Percentiles rank a stretch among this genome's conserved stretches.
Evolutionary conservation across 306 rosid species (phyloP).

Genomic region (Fagus crenata): DNA sequence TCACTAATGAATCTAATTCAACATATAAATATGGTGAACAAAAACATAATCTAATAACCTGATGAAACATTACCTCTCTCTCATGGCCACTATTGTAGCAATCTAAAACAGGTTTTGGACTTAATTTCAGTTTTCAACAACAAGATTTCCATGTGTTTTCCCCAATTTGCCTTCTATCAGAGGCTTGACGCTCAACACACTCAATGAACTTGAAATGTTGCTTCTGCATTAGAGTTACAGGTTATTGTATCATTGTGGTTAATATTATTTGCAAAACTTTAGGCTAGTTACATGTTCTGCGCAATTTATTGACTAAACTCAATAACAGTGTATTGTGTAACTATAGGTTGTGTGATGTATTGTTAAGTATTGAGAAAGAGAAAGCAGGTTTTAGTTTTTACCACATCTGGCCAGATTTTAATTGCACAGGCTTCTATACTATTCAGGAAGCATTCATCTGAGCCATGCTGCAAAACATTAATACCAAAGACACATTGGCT

Average conservation of each 20-base stretch:
- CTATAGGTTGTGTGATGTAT: background rate
- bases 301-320: background rate
- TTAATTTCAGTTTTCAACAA: background rate
- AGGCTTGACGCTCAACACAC: background rate
- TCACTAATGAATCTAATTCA: background rate
- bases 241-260: background rate
- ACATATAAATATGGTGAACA: background rate
- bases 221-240: background rate
- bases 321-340: background rate
- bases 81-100: constrained; percentile 4
- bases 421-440: background rate
- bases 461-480: constrained; percentile 10
- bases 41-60: background rate
- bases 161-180: background rate
- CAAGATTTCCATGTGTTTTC: background rate
- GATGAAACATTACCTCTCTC: background rate
- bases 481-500: background rate
- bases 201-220: background rate
- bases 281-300: background rate
- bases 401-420: background rate
- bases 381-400: background rate
- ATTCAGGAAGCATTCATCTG: constrained; percentile 13
- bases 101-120: background rate
- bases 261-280: background rate
- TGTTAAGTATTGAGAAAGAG: background rate